Base-by-base conservation (phyloP, 805 yeast species). In the Candida tallmaniae region DNA sequence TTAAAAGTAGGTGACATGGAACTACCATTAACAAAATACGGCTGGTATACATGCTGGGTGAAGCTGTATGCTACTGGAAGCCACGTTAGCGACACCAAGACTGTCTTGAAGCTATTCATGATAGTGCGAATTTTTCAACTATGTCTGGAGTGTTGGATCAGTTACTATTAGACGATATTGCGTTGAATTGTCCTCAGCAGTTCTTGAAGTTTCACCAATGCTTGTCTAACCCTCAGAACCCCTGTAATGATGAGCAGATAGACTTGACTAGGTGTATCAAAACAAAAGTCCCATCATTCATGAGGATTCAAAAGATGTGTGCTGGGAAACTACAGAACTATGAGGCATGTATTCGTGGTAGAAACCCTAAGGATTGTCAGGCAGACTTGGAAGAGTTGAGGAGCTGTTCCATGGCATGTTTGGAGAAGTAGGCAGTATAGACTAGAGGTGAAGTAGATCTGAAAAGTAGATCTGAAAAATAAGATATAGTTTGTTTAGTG, bases 1-100 rank as follows among this genome's bases (percentile, higher is more conserved):
- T 89, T 89, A 50, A 88, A 73, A 0, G 95, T 76, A 1, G 97
- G 97, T 34, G 83, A 70, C 97, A 89, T 89, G 16, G 95, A 85
- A 25, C 72, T 59, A 2, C 97, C 97, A 28, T 79, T 73, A 12
- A 88, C 74, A 56, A 77, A 74, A 11, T 85, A 84, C 18, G 88
- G 70, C 58, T 78, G 87, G 33, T 74, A 78, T 8, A 79, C 78
- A 51, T 82, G 84, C 42, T 84, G 86, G 24, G 77, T 74, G 40
- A 80, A 58, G 1, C 84, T 74, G 44, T 80, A 72, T 11, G 73
- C 55, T 29, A 87, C 96, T 0, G 96, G 96, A 19, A 87, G 58
- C 96, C 96, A 88, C 21, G 68, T 55, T 24, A 64, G 38, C 2
- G 67, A 50, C 5, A 54, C 42, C 10, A 65, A 35, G 3, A 62